Evolutionary conservation across 805 yeast genomes (phyloP), one percentile per base, ranked within the genome.

Genomic region (Starmerella gropengiesseri): DNA sequence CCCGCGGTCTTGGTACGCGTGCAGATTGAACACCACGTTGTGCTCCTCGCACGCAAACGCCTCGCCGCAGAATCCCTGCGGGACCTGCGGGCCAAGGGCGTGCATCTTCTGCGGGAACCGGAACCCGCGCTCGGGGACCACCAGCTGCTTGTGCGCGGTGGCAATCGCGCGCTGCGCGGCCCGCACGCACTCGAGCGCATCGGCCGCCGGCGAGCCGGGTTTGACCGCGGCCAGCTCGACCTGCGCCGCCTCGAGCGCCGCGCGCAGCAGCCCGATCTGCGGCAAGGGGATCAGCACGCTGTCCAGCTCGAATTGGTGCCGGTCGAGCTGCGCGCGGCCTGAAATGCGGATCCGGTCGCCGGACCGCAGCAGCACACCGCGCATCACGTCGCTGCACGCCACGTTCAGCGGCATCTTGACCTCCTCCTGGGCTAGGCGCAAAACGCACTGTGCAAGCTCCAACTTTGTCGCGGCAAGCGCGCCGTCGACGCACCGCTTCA

Each of bases 321-420:
- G 26, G 19, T 40, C 41, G 23, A 37, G n/a, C n/a, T 17, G 31
- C 21, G 49, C 44, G 8, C n/a, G 21, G 16, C 43, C 48, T n/a
- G 31, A 31, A 9, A 32, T 44, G 13, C 8, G 1, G 5, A 45
- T 25, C 8, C n/a, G 9, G 14, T 32, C 40, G 19, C 25, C 30
- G 14, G 5, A 2, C 14, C 50, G 43, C 28, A 30, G 14, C 7
- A 47, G 41, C 27, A 44, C 27, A n/a, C 50, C 50, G 3, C 35
- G 32, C 32, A 44, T 5, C 2, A 44, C 46, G 20, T 29, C 45
- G 20, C 50, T 43, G 38, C 50, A 47, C 14, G 50, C 41, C 13
- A 47, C 50, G 22, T 47, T 47, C 30, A 47, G 38, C 25, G 50
- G 50, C 25, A 43, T 36, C 20, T 21, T 39, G 13, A 40, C 37